A percentile compares a stretch with the other conserved stretches of the same genome.
Evolutionary conservation across 106 monocot genomes (phyloP).

Genomic region (Allium fistulosum): DNA sequence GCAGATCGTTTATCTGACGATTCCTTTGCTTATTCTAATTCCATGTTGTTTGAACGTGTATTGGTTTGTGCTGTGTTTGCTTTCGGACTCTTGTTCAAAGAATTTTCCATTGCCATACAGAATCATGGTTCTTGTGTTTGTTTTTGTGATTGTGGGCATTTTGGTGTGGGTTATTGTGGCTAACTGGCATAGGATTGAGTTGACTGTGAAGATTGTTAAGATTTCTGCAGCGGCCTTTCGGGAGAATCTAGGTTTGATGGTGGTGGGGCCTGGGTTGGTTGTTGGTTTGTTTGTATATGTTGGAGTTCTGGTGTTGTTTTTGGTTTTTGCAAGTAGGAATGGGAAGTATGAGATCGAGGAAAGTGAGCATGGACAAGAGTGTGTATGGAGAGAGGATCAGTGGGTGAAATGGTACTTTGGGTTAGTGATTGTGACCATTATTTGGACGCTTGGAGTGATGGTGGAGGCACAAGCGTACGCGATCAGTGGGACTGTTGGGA

Average conservation of each 20-base stretch:
- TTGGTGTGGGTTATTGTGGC: slow-evolving; percentile 59
- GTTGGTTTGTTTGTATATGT: slow-evolving; percentile 49
- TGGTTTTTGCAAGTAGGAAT: slow-evolving; percentile 67
- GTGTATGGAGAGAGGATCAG: slow-evolving; percentile 65
- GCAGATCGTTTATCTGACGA: slow-evolving; percentile 49
- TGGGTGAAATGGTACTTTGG: slow-evolving; percentile 87
- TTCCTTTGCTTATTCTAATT: slow-evolving; percentile 73
- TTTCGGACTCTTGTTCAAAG: slow-evolving; percentile 23
- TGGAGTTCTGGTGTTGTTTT: slow-evolving; percentile 46
- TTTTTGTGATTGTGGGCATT: slow-evolving; percentile 50
- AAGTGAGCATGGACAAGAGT: slow-evolving; percentile 25
- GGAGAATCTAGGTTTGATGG: slow-evolving; percentile 42
- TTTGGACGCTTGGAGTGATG: slow-evolving; percentile 62
- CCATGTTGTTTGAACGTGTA: slow-evolving; percentile 61
- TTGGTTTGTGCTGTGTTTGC: slow-evolving; percentile 75
- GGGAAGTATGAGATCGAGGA: slow-evolving; percentile 50
- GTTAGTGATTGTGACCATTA: slow-evolving; percentile 63
- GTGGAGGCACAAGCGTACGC: slow-evolving; percentile 77
- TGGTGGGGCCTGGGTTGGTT: slow-evolving; percentile 29
- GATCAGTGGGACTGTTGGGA: slow-evolving; percentile 76
- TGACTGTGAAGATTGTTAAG: slow-evolving; percentile 56
- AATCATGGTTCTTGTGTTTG: slow-evolving; percentile 51
- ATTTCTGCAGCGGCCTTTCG: slow-evolving; percentile 45
- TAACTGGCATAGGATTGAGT: slow-evolving; percentile 69
- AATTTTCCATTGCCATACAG: slow-evolving; percentile 65